phyloP scores from a whole-genome alignment of 257 asterid species.

The Petunia axillaris region DNA sequence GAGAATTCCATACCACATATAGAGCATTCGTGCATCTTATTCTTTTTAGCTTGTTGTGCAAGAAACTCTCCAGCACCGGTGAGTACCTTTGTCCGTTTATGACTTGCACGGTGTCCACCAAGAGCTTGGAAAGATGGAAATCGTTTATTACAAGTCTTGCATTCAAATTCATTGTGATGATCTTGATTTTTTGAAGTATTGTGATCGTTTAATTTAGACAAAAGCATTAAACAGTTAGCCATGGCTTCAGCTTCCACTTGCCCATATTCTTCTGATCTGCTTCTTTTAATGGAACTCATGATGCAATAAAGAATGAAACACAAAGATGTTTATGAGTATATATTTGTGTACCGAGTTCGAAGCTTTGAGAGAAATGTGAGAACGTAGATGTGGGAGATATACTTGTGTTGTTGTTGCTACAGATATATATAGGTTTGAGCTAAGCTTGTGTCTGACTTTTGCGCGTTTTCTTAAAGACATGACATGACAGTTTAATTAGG shows the following conservation, averaged over 20 bases:
- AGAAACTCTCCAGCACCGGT: not conserved
- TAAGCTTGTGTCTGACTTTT: not conserved
- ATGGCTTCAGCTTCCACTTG: slow-evolving; percentile 21
- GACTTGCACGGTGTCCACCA: slow-evolving; percentile 27
- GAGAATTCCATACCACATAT: slow-evolving; percentile 15
- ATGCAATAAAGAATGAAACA: not conserved
- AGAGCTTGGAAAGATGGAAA: slow-evolving; percentile 24
- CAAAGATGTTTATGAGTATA: not conserved
- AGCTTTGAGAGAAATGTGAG: not conserved
- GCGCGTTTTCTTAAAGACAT: not conserved
- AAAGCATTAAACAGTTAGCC: slow-evolving; percentile 9
- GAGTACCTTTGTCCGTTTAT: not conserved
- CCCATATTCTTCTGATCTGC: not conserved
- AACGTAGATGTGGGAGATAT: not conserved
- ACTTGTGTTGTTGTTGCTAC: not conserved
- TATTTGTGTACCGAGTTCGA: not conserved
- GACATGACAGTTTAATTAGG: not conserved
- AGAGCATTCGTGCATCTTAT: not conserved
- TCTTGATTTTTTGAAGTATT: not conserved
- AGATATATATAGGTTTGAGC: not conserved
- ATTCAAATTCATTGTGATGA: slow-evolving; percentile 6
- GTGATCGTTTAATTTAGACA: not conserved
- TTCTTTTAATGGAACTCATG: slow-evolving; percentile 21
- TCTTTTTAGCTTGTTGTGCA: not conserved
- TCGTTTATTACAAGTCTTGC: slow-evolving; percentile 26